phyloP scores from a whole-genome alignment of 176 grass and related monocot genomes.

The Oryza glaberrima region DNA sequence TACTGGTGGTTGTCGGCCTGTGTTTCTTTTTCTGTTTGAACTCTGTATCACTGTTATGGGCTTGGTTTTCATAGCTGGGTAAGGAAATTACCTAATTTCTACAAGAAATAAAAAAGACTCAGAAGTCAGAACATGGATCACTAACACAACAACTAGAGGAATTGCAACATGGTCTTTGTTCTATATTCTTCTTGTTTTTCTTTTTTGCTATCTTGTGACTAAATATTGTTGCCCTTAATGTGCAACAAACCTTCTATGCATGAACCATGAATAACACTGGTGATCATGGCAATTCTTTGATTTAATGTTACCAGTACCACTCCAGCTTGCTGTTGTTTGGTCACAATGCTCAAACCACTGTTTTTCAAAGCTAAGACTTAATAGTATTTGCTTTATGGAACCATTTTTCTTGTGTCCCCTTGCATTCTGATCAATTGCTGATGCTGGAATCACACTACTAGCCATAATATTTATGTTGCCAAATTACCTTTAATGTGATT shows the following conservation, averaged over 20 bases:
- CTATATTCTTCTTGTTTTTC: not conserved
- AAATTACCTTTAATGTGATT: not conserved
- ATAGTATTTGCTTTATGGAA: not conserved
- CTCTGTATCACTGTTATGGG: no score
- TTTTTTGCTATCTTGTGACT: not conserved
- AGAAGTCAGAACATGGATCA: not conserved
- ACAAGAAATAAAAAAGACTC: not conserved
- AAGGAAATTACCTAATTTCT: no score
- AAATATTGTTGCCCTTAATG: not conserved
- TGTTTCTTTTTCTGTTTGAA: no score
- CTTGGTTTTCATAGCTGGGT: no score
- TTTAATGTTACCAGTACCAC: not conserved
- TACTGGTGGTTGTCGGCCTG: no score
- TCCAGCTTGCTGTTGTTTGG: not conserved
- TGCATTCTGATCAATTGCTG: not conserved
- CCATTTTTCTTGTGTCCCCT: not conserved
- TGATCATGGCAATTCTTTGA: not conserved
- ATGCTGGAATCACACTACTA: not conserved
- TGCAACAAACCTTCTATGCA: not conserved
- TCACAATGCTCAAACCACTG: not conserved
- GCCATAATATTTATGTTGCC: not conserved
- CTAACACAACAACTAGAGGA: not conserved
- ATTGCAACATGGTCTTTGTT: not conserved
- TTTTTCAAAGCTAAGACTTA: not conserved
- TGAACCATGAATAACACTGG: not conserved